Conservation (phyloP, 208 protist genomes). For the Borovskyia barvae region DNA sequence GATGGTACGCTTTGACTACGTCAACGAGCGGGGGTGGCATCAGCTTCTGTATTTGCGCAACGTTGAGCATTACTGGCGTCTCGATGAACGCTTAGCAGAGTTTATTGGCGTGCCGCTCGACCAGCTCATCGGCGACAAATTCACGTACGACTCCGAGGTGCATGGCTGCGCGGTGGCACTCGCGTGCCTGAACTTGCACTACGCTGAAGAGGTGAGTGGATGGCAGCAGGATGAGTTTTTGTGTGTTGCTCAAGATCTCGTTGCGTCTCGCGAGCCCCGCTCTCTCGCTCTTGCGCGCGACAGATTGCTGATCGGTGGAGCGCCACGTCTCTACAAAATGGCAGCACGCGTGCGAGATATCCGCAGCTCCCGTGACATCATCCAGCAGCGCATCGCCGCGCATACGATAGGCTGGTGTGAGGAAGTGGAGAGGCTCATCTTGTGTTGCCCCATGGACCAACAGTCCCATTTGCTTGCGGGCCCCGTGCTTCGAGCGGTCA, state of each 20-base stretch:
- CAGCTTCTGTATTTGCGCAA: conserved; percentile 84
- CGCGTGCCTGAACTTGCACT: conserved; percentile 73
- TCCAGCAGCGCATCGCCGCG: conserved; percentile 48
- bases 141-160: conserved; percentile 61
- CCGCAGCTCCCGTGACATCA: conserved; percentile 56
- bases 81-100: conserved; percentile 68
- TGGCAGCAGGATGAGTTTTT: conserved; percentile 72
- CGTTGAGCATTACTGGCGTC: conserved; percentile 73
- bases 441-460: conserved; percentile 8
- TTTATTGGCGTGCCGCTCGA: conserved; percentile 63
- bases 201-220: conserved; percentile 61
- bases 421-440: conserved; percentile 36
- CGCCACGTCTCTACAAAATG: conserved; percentile 27
- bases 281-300: conserved; percentile 52
- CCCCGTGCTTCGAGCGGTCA: conserved; percentile 38
- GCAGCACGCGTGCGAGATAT: conserved; percentile 50
- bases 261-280: conserved; percentile 39
- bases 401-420: conserved; percentile 58
- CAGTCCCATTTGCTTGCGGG: conserved; percentile 39
- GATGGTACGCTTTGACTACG: conserved; percentile 63
- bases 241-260: conserved; percentile 40
- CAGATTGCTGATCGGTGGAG: conserved; percentile 54
- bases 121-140: conserved; percentile 34
- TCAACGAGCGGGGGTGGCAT: conserved; percentile 83
- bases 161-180: conserved; percentile 84